Conservation (phyloP, 495 filamentous ascomycete genomes). For the Penicillium flavigenum region DNA sequence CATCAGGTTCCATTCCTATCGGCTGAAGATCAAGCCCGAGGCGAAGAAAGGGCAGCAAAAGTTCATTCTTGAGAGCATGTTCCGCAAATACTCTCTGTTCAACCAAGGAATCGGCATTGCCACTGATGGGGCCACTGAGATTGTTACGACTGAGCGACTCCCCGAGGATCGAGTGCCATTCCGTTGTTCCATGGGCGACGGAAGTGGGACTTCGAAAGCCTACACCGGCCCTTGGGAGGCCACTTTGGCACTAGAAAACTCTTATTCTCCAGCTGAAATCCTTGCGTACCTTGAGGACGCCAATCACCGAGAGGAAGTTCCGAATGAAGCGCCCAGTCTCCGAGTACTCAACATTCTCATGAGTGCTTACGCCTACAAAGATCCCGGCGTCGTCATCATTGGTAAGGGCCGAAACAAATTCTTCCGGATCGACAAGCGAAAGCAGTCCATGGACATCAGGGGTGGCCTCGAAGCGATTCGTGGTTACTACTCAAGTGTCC, state of each 20-base stretch:
- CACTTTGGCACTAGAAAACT: background rate
- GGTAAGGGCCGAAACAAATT: conserved; percentile 22
- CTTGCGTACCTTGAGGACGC: background rate
- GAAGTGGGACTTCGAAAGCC: background rate
- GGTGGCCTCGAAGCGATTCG: conserved; percentile 43
- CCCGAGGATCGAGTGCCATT: background rate
- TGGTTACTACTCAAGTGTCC: conserved; percentile 50
- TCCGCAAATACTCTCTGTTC: background rate
- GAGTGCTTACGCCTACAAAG: conserved; percentile 23
- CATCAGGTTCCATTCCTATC: conserved; percentile 16
- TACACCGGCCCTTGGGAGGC: conserved; percentile 4
- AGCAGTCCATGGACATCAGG: conserved; percentile 24
- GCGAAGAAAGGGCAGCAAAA: background rate
- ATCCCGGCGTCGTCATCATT: conserved; percentile 14
- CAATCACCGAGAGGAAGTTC: background rate
- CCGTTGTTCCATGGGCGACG: background rate
- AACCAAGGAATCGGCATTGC: background rate
- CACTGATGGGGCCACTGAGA: conserved; percentile 19
- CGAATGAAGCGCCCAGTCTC: conserved; percentile 17
- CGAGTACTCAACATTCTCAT: conserved; percentile 51
- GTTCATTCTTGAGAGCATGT: background rate
- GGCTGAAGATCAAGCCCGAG: conserved; percentile 9
- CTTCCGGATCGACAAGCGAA: conserved; percentile 21
- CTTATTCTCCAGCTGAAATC: background rate
- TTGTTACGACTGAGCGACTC: conserved; percentile 12